phyloP scores from a whole-genome alignment of 441 rosid species.

The Adansonia madagascariensis region DNA sequence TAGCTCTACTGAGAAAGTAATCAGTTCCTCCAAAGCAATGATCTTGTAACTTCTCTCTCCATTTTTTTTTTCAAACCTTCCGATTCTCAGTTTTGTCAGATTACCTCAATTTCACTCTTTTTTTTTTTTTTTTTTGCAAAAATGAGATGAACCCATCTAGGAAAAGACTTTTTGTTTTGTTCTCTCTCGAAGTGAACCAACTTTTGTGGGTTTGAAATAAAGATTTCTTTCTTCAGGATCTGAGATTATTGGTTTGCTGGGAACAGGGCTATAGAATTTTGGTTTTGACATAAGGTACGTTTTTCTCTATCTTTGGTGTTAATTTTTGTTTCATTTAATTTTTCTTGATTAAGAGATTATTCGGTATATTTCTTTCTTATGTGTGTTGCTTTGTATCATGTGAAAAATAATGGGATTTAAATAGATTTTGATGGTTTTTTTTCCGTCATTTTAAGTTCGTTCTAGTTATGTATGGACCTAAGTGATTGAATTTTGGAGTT shows the following conservation, averaged over 20 bases:
- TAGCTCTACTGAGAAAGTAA: constrained; percentile 6
- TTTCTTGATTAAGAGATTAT: constrained; percentile 18
- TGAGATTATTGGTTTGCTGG: constrained; percentile 25
- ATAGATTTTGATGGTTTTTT: neutral
- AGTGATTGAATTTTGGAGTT: neutral
- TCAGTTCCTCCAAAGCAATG: neutral
- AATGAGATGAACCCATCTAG: neutral
- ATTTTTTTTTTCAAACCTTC: neutral
- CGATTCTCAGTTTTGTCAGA: constrained; percentile 3
- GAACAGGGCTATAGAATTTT: neutral
- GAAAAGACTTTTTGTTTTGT: neutral
- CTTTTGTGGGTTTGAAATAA: neutral
- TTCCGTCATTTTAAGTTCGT: neutral
- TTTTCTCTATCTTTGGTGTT: constrained; percentile 5
- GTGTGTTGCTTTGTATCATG: neutral
- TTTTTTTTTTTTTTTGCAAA: neutral
- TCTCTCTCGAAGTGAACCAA: neutral
- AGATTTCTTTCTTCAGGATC: constrained; percentile 12
- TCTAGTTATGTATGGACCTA: neutral
- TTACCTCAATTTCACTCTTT: neutral
- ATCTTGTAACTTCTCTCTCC: constrained; percentile 5
- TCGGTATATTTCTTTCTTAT: neutral
- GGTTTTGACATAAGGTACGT: constrained; percentile 22
- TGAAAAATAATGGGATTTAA: too few relatives aligned
- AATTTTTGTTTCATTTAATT: neutral